phyloP scores from a whole-genome alignment of 805 yeast genomes.

The Cyberlindnera mycetangii region DNA sequence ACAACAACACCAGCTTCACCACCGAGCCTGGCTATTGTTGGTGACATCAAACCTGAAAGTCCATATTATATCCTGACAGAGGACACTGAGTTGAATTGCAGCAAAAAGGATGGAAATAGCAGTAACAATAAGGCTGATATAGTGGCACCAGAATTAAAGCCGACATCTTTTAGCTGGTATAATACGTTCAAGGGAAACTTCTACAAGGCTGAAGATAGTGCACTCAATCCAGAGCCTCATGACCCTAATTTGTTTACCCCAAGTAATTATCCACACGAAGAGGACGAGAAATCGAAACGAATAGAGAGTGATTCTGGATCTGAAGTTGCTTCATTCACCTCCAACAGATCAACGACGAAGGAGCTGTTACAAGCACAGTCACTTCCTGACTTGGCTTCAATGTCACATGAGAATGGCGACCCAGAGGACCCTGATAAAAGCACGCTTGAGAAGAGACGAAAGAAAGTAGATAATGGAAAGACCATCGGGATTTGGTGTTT shows the following conservation, averaged over 20 bases:
- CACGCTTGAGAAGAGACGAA: not conserved
- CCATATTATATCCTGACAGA: slow-evolving; percentile 1
- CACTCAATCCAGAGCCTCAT: not conserved
- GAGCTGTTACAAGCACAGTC: not conserved
- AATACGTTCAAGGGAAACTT: slow-evolving; percentile 3
- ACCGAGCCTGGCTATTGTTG: not conserved
- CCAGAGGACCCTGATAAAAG: not conserved
- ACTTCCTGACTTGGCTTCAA: not conserved
- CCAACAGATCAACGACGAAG: too few species aligned
- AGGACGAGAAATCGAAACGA: too few species aligned
- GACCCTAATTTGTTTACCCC: not conserved
- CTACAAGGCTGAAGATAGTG: slow-evolving; percentile 19
- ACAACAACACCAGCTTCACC: not conserved
- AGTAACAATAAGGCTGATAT: not conserved
- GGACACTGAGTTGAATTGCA: slow-evolving; percentile 4
- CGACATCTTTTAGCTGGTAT: slow-evolving; percentile 6
- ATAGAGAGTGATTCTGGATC: too few species aligned
- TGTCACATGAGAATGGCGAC: not conserved
- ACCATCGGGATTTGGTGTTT: slow-evolving; percentile 22
- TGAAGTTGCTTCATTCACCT: too few species aligned
- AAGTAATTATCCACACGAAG: too few species aligned
- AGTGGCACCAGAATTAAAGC: not conserved
- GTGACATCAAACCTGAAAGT: not conserved
- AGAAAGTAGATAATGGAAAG: slow-evolving; percentile 1
- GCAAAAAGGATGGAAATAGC: not conserved